Percentiles rank a stretch among this genome's conserved stretches.
Evolutionary conservation across 2,329 filamentous ascomycete species (phyloP).

Genomic region (Ophiostoma tasmaniense): DNA sequence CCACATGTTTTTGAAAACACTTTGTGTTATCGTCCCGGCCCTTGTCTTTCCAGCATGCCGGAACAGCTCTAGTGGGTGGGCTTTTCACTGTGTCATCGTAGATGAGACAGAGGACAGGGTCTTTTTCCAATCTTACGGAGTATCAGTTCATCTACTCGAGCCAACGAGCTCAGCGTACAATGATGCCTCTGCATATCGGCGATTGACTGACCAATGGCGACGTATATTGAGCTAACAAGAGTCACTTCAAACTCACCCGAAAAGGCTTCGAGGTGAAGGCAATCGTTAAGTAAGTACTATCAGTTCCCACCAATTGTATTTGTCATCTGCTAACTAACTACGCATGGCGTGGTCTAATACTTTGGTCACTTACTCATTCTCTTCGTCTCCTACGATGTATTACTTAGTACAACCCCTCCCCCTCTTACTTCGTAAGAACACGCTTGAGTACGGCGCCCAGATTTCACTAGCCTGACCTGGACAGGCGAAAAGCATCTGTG

Average conservation of each 20-base stretch:
- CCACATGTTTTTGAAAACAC: not conserved
- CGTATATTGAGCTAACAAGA: not conserved
- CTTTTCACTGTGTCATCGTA: too few species aligned
- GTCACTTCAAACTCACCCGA: not conserved
- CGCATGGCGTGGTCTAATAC: not conserved
- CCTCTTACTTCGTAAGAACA: not conserved
- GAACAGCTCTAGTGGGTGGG: not conserved
- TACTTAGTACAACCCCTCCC: not conserved
- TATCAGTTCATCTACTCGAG: not conserved
- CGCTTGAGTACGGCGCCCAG: not conserved
- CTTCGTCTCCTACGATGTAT: not conserved
- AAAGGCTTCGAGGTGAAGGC: not conserved
- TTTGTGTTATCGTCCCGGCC: not conserved
- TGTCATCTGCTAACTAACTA: not conserved
- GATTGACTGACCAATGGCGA: not conserved
- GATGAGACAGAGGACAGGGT: not conserved
- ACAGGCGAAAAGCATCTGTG: not conserved
- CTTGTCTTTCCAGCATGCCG: not conserved
- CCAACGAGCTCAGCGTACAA: not conserved
- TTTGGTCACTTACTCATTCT: not conserved
- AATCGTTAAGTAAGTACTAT: not conserved
- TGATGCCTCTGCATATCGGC: not conserved
- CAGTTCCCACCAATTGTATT: not conserved
- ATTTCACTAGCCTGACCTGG: not conserved
- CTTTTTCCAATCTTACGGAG: not conserved